Evolutionary conservation across 139 green algal genomes (phyloP), one percentile per base, ranked within the genome.

Genomic region (Tetraselmis striata): DNA sequence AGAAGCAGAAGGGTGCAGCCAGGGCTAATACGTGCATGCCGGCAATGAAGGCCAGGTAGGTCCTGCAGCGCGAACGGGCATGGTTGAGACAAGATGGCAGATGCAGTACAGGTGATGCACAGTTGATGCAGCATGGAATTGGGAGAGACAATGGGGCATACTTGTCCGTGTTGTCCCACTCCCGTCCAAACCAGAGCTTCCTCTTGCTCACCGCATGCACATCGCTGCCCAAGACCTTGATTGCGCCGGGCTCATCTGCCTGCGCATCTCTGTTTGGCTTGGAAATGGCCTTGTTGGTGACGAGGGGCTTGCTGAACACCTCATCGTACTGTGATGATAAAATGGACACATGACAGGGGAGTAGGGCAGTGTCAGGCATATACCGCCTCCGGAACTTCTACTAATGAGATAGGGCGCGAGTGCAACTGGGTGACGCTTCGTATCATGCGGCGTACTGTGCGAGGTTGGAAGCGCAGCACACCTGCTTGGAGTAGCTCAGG

Each of bases 1-100:
- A 94, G 87, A 95, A 97, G 2, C 92, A 97, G 76, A 93, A 88
- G 31, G 94, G 95, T 0, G 95, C 95, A 1, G 89, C 59, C 1
- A 92, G 86, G 23, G 88, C 90, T 2, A 95, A 80, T 0, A 90
- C 82, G 87, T 98, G 95, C 87, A 98, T 91, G 31, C 82, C 84
- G 1, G 84, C 30, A 81, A 98, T 94, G 88, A 96, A 96, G 59
- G 30, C 89, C 1, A 88, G 83, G 84, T 96, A 97, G 0, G 76
- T 78, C n/a, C 90, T 67, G 45, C 18, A 5, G 18, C 5, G 45
- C 11, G 45, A 67, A 67, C 5, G 11, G 18, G 45, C 11, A 67
- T 5, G 5, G 45, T 67, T 25, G 18, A 67, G 5, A 67, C 45
- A 67, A 67, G 45, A 18, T n/a, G n/a, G n/a, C n/a, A n/a, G n/a